Evolutionary conservation across 257 asterid species (phyloP).

Genomic region (Nicotiana otophora): DNA sequence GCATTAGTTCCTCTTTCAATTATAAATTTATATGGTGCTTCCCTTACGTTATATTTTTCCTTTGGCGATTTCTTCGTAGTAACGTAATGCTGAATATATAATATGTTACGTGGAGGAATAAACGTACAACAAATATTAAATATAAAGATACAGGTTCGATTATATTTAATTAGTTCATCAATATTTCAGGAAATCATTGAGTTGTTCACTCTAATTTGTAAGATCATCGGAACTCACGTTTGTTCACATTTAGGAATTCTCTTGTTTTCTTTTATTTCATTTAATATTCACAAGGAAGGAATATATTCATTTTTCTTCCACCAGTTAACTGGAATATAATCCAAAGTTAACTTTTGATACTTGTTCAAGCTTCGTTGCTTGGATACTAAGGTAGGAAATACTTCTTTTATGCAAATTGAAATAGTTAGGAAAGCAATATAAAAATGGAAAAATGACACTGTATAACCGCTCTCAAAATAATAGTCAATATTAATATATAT

Average conservation of each 20-base stretch:
- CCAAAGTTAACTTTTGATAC: not conserved
- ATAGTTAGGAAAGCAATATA: too few species aligned
- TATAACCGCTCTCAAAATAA: too few species aligned
- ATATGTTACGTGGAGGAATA: not conserved
- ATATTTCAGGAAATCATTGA: not conserved
- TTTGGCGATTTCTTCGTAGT: not conserved
- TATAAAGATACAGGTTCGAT: not conserved
- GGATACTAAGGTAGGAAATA: too few species aligned
- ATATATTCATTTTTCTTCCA: not conserved
- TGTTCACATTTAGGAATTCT: not conserved
- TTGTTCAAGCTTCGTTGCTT: not conserved
- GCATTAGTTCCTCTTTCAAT: not conserved
- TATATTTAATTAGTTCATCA: not conserved
- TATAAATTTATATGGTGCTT: not conserved
- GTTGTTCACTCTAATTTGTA: not conserved
- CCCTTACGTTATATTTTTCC: not conserved
- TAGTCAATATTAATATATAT: too few species aligned
- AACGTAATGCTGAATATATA: not conserved
- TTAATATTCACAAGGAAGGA: not conserved
- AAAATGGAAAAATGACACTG: fast-evolving
- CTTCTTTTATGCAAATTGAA: too few species aligned
- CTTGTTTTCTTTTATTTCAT: not conserved
- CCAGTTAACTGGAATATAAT: not conserved
- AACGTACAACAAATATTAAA: not conserved
- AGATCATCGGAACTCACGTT: not conserved